Conservation (phyloP, 805 yeast genomes). For the Candida insectorum region DNA sequence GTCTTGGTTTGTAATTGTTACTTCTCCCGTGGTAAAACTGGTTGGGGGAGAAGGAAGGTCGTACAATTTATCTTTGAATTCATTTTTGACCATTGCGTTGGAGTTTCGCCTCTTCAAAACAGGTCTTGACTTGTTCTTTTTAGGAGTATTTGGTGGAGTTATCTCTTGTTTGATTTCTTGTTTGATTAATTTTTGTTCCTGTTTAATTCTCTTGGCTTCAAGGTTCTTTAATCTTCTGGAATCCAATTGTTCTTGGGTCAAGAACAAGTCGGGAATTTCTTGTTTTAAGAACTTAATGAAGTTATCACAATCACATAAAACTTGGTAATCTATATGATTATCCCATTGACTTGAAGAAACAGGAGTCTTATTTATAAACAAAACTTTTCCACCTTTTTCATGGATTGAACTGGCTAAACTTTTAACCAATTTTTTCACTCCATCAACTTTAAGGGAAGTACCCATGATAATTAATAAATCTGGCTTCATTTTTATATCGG, state of each 20-base stretch:
- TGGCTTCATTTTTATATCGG: conserved; percentile 66
- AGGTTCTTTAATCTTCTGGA: conserved; percentile 30
- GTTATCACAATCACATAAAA: conserved; percentile 75
- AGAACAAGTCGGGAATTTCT: conserved; percentile 61
- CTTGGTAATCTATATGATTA: conserved; percentile 71
- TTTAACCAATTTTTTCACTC: conserved; percentile 76
- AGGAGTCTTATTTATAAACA: conserved; percentile 70
- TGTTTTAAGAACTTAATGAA: conserved; percentile 60
- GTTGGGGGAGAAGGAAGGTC: conserved; percentile 34
- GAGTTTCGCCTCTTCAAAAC: conserved; percentile 16
- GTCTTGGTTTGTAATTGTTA: conserved; percentile 11
- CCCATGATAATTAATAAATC: conserved; percentile 87
- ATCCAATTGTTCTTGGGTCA: conserved; percentile 50
- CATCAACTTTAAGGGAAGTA: conserved; percentile 87
- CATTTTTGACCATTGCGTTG: conserved; percentile 13
- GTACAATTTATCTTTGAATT: conserved; percentile 4
- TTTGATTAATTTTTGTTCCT: conserved; percentile 8
- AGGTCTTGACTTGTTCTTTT: conserved; percentile 13
- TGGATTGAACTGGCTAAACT: conserved; percentile 67
- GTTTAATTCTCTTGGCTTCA: conserved; percentile 11
- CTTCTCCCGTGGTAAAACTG: conserved; percentile 23
- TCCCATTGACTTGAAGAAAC: conserved; percentile 64
- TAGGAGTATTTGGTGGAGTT: conserved; percentile 15
- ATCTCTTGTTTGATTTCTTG: conserved; percentile 10
- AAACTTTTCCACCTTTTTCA: conserved; percentile 73